phyloP scores from a whole-genome alignment of 257 asterid genomes.

The Cordia subcordata region DNA sequence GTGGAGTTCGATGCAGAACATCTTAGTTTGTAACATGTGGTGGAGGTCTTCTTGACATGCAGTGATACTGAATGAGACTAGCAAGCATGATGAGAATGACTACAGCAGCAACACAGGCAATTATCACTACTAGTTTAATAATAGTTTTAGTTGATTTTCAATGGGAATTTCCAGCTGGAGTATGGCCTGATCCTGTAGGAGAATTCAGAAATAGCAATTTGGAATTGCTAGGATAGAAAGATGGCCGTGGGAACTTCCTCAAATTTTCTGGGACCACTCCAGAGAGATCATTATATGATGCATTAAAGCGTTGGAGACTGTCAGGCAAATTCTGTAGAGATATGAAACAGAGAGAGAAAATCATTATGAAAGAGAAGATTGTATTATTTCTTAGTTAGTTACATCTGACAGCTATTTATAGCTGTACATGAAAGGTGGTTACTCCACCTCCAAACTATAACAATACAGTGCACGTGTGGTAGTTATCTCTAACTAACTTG shows the following conservation, averaged over 20 bases:
- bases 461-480: too few relatives aligned
- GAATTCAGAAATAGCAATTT: slow-evolving; percentile 69
- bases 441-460: too few relatives aligned
- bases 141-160: slow-evolving; percentile 37
- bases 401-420: too few relatives aligned
- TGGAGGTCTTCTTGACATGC: slow-evolving; percentile 35
- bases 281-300: slow-evolving; percentile 72
- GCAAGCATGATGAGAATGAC: slow-evolving; percentile 48
- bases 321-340: slow-evolving; percentile 59
- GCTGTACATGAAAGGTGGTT: too few relatives aligned
- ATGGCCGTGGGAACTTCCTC: slow-evolving; percentile 69
- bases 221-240: slow-evolving; percentile 90
- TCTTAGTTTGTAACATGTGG: slow-evolving; percentile 49
- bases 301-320: slow-evolving; percentile 68
- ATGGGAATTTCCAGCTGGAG: slow-evolving; percentile 25
- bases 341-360: too few relatives aligned
- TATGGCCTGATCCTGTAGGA: slow-evolving; percentile 48
- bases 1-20: slow-evolving; percentile 33
- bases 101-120: slow-evolving; percentile 52
- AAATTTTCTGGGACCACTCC: slow-evolving; percentile 86
- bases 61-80: slow-evolving; percentile 35
- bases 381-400: too few relatives aligned
- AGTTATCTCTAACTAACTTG: too few relatives aligned
- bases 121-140: slow-evolving; percentile 49
- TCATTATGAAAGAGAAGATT: too few relatives aligned